Base-by-base conservation (phyloP, 345 rosid genomes). In the Sonneratia caseolaris region DNA sequence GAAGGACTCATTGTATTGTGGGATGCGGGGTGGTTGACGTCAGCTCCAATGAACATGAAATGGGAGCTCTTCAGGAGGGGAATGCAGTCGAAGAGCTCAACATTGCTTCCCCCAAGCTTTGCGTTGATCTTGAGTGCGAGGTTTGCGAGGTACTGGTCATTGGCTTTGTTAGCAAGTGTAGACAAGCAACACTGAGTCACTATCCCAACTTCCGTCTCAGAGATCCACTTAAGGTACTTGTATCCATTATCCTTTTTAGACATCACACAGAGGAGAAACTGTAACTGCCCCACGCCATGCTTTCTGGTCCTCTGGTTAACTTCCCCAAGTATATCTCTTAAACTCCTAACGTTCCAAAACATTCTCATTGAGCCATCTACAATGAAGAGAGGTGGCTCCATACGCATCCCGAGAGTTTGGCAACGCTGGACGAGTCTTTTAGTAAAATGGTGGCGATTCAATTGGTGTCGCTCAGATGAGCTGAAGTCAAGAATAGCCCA, bases 61-160 rank as follows among this genome's bases (percentile, higher is more conserved):
- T 82, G 78, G 62, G 75, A 76, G 75, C 72, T 79, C 9, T 16
- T 70, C 42, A 91, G 84, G 80, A 71, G 77, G 0, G 91, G 85
- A 47, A 91, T 84, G 55, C 64, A 71, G 57, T 86, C 86, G 51
- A 71, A 69, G 65, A 93, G 88, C 86, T 91, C 98, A 0, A 79
- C 84, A 21, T 91, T 93, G 84, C 96, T 93, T 66, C 98, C 97
- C 55, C 96, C 98, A n/a, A 93, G 91, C 81, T 93, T 93, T 0
- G 97, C 98, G 65, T 93, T 93, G 79, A 93, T 91, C 86, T 91
- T 89, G 51, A 91, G 87, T 4, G 87, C 92, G 37, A 93, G 86
- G 78, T 91, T 88, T 36, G 93, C 87, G 6, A 82, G 89, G 77
- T 87, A 88, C 70, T 89, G 96, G 71, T 91, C 96, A 14, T 71